phyloP scores from a whole-genome alignment of 352 stramenopile genomes.

The Aphanomyces invadans region DNA sequence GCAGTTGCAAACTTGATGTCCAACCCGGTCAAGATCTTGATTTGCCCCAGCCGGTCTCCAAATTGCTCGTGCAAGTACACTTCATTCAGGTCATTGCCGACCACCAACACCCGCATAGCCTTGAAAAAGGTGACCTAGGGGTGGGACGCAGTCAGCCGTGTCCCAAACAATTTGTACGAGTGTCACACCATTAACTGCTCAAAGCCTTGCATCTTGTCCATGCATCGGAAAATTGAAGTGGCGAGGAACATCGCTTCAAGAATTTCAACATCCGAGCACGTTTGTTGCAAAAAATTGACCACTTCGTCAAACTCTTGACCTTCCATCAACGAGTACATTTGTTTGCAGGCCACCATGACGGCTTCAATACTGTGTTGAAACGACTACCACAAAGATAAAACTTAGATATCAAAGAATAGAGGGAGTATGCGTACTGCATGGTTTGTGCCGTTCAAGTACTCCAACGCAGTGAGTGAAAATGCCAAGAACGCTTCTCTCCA shows the following conservation, averaged over 20 bases:
- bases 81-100: slow-evolving; percentile 7
- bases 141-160: too few species aligned
- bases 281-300: background rate
- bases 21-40: slow-evolving; percentile 21
- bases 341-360: background rate
- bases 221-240: slow-evolving; percentile 1
- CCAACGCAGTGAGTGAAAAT: background rate
- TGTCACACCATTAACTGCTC: background rate
- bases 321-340: slow-evolving; percentile 22
- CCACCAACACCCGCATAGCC: slow-evolving; percentile 11
- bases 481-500: background rate
- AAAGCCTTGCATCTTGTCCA: background rate
- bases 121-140: slow-evolving; percentile 16
- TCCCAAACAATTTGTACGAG: too few species aligned
- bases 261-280: slow-evolving; percentile 16
- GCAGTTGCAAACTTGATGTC: background rate
- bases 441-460: background rate
- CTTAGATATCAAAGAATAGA: background rate
- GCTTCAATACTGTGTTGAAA: slow-evolving; percentile 1
- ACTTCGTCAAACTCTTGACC: background rate
- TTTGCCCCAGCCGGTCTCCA: slow-evolving; percentile 9
- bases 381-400: background rate
- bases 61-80: slow-evolving; percentile 12
- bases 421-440: too few species aligned
- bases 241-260: slow-evolving; percentile 23